Conservation (phyloP, 306 rosid genomes). For the Hylodesmum podocarpum region DNA sequence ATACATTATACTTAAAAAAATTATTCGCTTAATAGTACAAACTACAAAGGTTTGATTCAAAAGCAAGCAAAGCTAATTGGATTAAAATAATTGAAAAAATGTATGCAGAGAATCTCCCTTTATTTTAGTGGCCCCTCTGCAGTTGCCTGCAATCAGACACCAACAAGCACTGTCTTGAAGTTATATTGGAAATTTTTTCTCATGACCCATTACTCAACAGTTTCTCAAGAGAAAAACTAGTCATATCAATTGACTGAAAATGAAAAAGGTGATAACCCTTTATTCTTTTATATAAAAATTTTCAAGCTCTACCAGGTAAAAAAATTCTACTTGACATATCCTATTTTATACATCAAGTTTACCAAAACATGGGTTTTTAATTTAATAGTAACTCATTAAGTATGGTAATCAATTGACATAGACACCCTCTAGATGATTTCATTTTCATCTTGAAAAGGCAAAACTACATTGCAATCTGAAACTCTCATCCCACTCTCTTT, state of each 20-base stretch:
- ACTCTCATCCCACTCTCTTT: not conserved
- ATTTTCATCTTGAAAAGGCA: constrained; percentile 5
- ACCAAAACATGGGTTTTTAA: constrained; percentile 45
- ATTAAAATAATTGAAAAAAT: not conserved
- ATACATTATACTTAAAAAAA: not conserved
- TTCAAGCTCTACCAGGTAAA: constrained; percentile 39
- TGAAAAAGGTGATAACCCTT: constrained; percentile 31
- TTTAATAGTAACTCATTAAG: constrained; percentile 35
- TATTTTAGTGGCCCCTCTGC: constrained; percentile 34
- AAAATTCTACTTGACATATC: constrained; percentile 48
- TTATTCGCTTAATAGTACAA: constrained; percentile 6
- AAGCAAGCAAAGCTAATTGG: constrained; percentile 22
- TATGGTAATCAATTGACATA: constrained; percentile 28
- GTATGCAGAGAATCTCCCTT: constrained; percentile 28
- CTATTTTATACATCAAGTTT: constrained; percentile 52
- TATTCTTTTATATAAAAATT: constrained; percentile 41
- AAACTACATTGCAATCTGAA: constrained; percentile 13
- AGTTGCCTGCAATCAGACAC: constrained; percentile 30
- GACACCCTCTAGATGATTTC: constrained; percentile 21
- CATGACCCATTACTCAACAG: constrained; percentile 1
- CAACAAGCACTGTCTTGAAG: constrained; percentile 25
- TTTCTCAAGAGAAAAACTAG: constrained; percentile 12
- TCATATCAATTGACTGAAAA: not conserved
- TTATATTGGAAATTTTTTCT: not conserved
- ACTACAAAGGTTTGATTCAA: constrained; percentile 40